Base-by-base conservation (phyloP, 2,329 filamentous ascomycete species). In the Tolypocladium album region DNA sequence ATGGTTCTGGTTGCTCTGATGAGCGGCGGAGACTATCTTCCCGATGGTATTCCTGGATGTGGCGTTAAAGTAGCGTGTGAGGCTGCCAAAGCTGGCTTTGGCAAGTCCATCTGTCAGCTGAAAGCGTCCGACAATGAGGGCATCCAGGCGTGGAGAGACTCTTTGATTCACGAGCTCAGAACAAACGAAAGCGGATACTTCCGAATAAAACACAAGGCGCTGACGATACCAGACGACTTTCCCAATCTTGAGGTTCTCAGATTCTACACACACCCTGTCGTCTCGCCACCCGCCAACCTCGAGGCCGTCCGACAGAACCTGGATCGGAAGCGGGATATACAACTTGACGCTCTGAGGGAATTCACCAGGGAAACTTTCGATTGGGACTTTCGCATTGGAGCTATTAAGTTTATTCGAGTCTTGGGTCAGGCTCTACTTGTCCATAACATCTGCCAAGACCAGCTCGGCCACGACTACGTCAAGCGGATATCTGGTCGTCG, bases 1-100 rank as follows among this genome's bases (percentile, higher is more conserved):
- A 96, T 99, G 92, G 88, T 97, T 27, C 76, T 99, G 15, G 88
- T 97, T 24, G 94, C 94, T 0, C 77, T 99, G 63, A 92, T 99
- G 83, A 97, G 92, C 66, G 94, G 94, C 8, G 94, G 94, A 8
- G 94, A 99, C 72, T 99, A 99, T 67, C 79, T 93, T 0, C 90
- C 92, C 0, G 89, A 91, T 59, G 94, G 94, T 0, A 88, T 99
- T 20, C 86, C 89, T 0, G 89, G 90, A 4, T 96, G 92, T 66
- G 94, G 94, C 1, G 85, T 91, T 56, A 96, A 93, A 69, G 79
- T 92, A 13, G 93, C 94, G 0, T 94, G 89, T 65, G 91, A 97
- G 70, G 95, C 94, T 59, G 92, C 92, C 40, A 85, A 85, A 67
- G 94, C 91, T 58, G 92, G 92, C 0, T 97, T 93, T 72, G 94